Base-by-base conservation (phyloP, 2,329 filamentous ascomycete genomes). In the Fusarium buxicola region DNA sequence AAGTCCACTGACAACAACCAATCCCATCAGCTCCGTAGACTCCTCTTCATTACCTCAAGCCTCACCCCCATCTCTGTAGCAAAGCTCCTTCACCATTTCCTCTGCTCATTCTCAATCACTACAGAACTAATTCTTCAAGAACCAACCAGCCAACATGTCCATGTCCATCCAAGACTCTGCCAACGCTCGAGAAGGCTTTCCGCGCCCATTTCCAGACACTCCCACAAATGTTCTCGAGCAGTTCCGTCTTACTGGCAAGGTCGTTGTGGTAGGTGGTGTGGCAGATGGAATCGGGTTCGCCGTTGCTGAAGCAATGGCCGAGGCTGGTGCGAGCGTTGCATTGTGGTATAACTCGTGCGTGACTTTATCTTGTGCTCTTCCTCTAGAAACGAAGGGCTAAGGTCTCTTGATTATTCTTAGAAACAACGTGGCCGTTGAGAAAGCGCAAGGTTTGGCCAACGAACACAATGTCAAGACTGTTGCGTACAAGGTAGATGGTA, bases 241-340 rank as follows among this genome's bases (percentile, higher is more conserved):
- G 38, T 73, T 82, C 40, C 70, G 68, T 8, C 69, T 82, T 66
- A 71, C 65, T 4, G 79, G 75, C 9, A 80, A 74, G 53, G 74
- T 77, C 47, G 75, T 77, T 0, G 75, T 77, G 8, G 71, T 82
- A 2, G 81, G 73, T 0, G 80, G 80, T 2, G 80, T 78, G 0
- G 75, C 78, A 0, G 79, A 80, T 31, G 80, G 80, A 0, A 77
- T 82, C 35, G 80, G 80, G 0, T 69, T 73, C 30, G 77, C 80
- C 0, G 78, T 80, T 2, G 73, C 78, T 0, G 77, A 82, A 56
- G 78, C 75, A 3, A 78, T 81, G 71, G 80, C 79, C 2, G 80
- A 82, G 52, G 80, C 79, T 1, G 73, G 74, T 2, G 80, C 72
- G 0, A 36, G 77, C 40, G 76, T 82, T 13, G 80, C 60, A 2